A percentile compares a stretch with the other conserved stretches of the same genome.
phyloP scores from a whole-genome alignment of 2,329 filamentous ascomycete species.

The Trichoderma arundinaceum region DNA sequence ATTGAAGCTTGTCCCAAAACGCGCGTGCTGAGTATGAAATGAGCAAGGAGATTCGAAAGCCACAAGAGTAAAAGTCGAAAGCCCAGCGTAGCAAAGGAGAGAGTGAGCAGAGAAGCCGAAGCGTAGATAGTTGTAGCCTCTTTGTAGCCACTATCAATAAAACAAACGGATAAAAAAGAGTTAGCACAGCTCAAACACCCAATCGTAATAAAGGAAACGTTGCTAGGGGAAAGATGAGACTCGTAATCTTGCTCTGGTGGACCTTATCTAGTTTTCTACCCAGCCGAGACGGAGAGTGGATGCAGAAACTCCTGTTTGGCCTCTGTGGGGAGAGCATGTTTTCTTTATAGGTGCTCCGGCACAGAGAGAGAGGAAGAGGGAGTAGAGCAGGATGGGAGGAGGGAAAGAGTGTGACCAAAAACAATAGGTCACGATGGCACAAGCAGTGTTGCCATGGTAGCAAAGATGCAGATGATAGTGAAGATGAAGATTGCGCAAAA shows the following conservation, averaged over 20 bases:
- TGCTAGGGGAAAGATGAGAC: neutral
- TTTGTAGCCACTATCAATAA: neutral
- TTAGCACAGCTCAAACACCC: slow-evolving; percentile 1
- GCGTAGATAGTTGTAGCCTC: neutral
- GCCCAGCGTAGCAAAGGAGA: neutral
- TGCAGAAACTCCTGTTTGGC: neutral
- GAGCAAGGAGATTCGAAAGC: neutral
- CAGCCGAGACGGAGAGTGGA: neutral
- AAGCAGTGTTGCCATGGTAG: neutral
- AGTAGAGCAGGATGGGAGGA: neutral
- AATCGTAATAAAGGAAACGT: too few species aligned
- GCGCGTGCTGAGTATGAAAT: neutral
- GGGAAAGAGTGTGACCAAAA: neutral
- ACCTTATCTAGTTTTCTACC: neutral
- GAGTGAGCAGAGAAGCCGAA: neutral
- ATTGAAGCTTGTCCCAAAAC: neutral
- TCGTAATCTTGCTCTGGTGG: neutral
- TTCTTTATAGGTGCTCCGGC: neutral
- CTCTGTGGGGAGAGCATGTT: neutral
- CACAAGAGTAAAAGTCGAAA: too few species aligned
- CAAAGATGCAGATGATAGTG: neutral
- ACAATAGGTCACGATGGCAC: slow-evolving; percentile 11
- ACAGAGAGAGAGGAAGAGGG: neutral
- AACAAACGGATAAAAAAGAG: neutral
- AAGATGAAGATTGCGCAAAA: neutral